Evolutionary conservation across 768 basidiomycete genomes (phyloP), one percentile per base, ranked within the genome.

Genomic region (Naganishia vishniacii): DNA sequence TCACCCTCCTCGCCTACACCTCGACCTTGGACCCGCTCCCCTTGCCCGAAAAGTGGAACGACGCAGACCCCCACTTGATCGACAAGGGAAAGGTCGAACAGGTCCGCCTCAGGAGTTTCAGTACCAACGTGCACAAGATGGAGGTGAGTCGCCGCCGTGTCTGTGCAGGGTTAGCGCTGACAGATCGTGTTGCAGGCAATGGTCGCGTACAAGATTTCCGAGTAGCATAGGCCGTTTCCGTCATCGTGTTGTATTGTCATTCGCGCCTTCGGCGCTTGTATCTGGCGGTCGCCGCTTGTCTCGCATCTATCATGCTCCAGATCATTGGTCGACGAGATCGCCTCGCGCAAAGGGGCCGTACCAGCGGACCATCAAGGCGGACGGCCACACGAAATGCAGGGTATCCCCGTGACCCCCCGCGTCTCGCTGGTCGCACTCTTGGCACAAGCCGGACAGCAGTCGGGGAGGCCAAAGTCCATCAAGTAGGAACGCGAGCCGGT

Each of bases 1-100:
- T 99, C 85, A 97, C 95, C 72, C 93, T 99, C 66, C 83, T 99
- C 45, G 92, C 90, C 11, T 98, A 98, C 78, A 95, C 94, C 2
- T 86, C 74, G 45, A 72, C 73, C 25, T 67, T 85, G 3, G 88
- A 89, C 59, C 91, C 91, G 37, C 89, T 89, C 8, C 89, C 93
- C 67, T 85, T 95, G 9, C 94, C 94, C 31, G 88, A 88, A 60
- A 91, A 94, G 73, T 99, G 95, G 95, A 85, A 91, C 23, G 94
- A 98, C 77, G 92, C 91, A 3, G 89, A 95, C 76, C 88, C 91
- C 9, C 81, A 90, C 58, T 86, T 88, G 15, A 94, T 95, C 73
- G 92, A 95, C 78, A 86, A 91, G 18, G 86, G 88, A 71, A 92
- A 93, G 79, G 78, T 79, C 31, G 80, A 75, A 59, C 79, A 80